These are phyloP conservation scores for Jimgerdemannia flammicorona DNA, from an alignment of 192 early-diverging fungal species.

Conservation along the genomic window DNA sequence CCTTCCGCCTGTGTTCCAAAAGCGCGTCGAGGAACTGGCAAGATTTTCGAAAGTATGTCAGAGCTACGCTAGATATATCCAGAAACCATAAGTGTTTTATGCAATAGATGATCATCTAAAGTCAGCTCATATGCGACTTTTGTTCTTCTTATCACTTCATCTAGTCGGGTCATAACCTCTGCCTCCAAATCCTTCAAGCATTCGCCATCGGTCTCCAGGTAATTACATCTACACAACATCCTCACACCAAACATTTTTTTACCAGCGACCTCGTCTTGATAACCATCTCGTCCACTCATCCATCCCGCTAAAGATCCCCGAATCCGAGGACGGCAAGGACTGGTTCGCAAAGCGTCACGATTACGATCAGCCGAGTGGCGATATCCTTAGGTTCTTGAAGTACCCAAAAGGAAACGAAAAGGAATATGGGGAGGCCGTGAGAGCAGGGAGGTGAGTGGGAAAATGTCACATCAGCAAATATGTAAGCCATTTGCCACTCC, in stretches of 20 bases:
- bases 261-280: too few species aligned
- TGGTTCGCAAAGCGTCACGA: conserved; percentile 47
- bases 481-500: neutral
- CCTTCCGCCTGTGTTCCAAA: conserved; percentile 27
- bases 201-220: conserved; percentile 56
- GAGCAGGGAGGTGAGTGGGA: conserved; percentile 43
- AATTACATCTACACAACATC: neutral
- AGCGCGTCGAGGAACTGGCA: conserved; percentile 16
- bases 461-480: neutral
- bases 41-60: conserved; percentile 37
- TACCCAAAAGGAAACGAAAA: conserved; percentile 48
- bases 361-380: conserved; percentile 39
- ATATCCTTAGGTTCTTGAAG: conserved; percentile 54
- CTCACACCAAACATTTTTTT: neutral
- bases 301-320: conserved; percentile 35
- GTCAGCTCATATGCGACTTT: neutral
- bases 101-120: neutral
- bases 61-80: neutral
- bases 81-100: neutral
- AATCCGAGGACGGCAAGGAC: conserved; percentile 42
- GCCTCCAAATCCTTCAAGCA: conserved; percentile 42
- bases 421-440: conserved; percentile 34
- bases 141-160: neutral
- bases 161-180: neutral
- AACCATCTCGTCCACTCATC: neutral